A percentile compares a stretch with the other conserved stretches of the same genome.
These are phyloP conservation scores for Platanthera zijinensis DNA, from an alignment of 106 monocot species.

Conservation along the genomic window DNA sequence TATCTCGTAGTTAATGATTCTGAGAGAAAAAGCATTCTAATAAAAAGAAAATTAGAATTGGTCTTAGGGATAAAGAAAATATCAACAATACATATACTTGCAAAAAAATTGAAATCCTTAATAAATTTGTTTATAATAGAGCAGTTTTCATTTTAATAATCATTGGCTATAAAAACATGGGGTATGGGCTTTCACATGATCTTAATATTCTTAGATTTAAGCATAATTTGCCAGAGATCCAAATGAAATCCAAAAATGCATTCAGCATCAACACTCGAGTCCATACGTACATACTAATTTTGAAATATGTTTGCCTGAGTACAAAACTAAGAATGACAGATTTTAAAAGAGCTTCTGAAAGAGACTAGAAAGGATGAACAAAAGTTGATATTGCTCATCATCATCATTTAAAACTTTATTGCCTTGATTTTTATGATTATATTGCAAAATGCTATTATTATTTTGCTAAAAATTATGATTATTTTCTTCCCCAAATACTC, in stretches of 20 bases:
- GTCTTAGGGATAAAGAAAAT: not conserved
- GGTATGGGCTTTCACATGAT: too few species aligned
- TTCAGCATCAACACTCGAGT: not conserved
- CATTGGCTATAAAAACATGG: not conserved
- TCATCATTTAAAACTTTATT: not conserved
- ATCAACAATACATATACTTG: not conserved
- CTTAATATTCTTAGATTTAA: not conserved
- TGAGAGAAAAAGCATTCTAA: not conserved
- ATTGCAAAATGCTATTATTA: too few species aligned
- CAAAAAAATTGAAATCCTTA: not conserved
- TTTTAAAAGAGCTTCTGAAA: not conserved
- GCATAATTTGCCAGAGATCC: not conserved
- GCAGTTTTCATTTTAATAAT: not conserved
- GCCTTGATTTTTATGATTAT: not conserved
- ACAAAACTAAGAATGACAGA: not conserved
- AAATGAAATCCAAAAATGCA: not conserved
- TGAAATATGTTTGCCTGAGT: not conserved
- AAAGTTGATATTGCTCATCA: not conserved
- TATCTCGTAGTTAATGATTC: not conserved
- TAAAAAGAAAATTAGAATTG: not conserved
- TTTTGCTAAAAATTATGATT: too few species aligned
- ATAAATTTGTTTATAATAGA: not conserved
- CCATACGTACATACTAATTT: not conserved
- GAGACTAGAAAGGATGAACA: not conserved
- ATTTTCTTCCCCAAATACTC: not conserved